phyloP scores from a whole-genome alignment of 2,329 filamentous ascomycete species.

The Lecanicillium sp. region DNA sequence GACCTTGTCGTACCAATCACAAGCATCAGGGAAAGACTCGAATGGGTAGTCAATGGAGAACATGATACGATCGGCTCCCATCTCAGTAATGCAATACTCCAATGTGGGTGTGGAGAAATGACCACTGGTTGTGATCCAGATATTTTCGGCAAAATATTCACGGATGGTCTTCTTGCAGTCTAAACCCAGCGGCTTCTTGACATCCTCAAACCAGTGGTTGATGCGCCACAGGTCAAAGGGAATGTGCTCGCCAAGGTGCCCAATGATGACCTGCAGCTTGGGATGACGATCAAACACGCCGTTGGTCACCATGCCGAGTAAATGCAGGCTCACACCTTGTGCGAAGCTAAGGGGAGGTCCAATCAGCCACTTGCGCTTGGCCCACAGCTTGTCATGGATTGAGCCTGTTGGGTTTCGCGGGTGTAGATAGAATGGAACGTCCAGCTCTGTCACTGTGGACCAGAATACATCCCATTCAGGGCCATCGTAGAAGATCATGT shows the following conservation, averaged over 20 bases:
- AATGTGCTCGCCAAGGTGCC: conserved; percentile 41
- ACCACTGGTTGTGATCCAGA: conserved; percentile 50
- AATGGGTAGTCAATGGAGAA: conserved; percentile 48
- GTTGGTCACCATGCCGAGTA: conserved; percentile 42
- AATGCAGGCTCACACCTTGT: conserved; percentile 50
- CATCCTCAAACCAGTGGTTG: conserved; percentile 48
- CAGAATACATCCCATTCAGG: conserved; percentile 56
- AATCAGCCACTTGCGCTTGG: conserved; percentile 50
- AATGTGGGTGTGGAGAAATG: conserved; percentile 47
- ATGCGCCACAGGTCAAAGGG: conserved; percentile 43
- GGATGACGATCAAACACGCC: conserved; percentile 43
- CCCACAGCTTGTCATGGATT: conserved; percentile 51
- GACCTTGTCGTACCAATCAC: conserved; percentile 31
- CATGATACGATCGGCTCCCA: conserved; percentile 42
- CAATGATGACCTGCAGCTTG: conserved; percentile 36
- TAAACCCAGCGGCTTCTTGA: conserved; percentile 42
- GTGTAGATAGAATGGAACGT: conserved; percentile 59
- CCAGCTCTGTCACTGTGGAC: conserved; percentile 47
- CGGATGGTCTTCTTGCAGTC: conserved; percentile 40
- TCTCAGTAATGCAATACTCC: conserved; percentile 38
- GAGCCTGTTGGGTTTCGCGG: conserved; percentile 49
- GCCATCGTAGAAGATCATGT: conserved; percentile 57
- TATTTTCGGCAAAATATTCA: conserved; percentile 46
- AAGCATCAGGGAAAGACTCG: conserved; percentile 35
- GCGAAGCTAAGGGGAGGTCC: conserved; percentile 53